A percentile compares a stretch with the other conserved stretches of the same genome.
phyloP scores from a whole-genome alignment of 257 asterid genomes.

The Fraxinus quadrangulata region DNA sequence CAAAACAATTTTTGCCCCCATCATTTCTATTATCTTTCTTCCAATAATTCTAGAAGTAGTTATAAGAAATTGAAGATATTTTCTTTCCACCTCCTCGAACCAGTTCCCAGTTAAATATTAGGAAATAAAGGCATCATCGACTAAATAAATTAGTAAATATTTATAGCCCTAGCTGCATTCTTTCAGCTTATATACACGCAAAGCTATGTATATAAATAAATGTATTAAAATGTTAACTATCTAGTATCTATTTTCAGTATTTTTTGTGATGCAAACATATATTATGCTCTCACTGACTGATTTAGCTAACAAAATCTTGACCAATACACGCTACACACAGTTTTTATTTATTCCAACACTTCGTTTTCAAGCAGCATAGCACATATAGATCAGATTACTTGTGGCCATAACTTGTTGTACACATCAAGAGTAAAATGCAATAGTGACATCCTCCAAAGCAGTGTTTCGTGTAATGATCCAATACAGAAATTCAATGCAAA shows the following conservation, averaged over 20 bases:
- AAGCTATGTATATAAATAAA: not conserved
- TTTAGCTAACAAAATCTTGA: not conserved
- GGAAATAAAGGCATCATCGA: not conserved
- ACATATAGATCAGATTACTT: not conserved
- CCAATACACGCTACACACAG: not conserved
- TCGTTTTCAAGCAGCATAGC: not conserved
- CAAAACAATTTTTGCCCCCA: not conserved
- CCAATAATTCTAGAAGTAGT: not conserved
- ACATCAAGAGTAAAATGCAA: not conserved
- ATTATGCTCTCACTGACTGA: not conserved
- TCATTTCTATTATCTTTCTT: not conserved
- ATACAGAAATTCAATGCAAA: not conserved
- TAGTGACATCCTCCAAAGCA: not conserved
- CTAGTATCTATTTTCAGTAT: not conserved
- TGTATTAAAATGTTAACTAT: not conserved
- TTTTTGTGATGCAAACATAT: not conserved
- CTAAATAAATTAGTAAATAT: not conserved
- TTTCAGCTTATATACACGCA: not conserved
- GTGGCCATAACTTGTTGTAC: conserved; percentile 1
- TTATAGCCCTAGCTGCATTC: not conserved
- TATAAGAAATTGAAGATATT: not conserved
- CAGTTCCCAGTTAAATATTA: not conserved
- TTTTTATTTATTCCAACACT: not conserved
- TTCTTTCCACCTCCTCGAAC: not conserved
- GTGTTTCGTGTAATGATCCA: not conserved